Evolutionary conservation across 75 land plant genomes (phyloP).

Genomic region (Sequoia sempervirens): DNA sequence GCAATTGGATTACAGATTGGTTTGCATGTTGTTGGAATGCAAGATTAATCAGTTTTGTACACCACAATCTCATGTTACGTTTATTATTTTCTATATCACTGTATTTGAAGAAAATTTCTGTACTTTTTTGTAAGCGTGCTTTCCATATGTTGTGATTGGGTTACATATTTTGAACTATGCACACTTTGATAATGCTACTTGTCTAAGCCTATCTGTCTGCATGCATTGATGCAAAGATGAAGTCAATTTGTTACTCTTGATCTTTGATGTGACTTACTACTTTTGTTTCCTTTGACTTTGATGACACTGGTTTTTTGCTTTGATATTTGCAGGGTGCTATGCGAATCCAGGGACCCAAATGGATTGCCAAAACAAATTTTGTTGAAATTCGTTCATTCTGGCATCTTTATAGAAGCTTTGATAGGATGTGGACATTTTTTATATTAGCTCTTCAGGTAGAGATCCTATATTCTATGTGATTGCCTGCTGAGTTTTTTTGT

Average conservation of each 20-base stretch:
- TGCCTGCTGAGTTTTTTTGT: neutral
- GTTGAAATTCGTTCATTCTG: slow-evolving; percentile 92
- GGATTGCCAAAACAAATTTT: slow-evolving; percentile 85
- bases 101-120: neutral
- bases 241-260: neutral
- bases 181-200: neutral
- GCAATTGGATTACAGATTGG: neutral
- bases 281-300: neutral
- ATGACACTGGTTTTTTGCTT: neutral
- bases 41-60: neutral
- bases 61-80: neutral
- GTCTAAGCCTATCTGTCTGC: neutral
- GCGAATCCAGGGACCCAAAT: neutral
- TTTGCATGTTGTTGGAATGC: neutral
- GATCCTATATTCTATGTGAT: slow-evolving; percentile 2
- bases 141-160: neutral
- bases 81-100: neutral
- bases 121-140: neutral
- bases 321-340: neutral
- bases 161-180: neutral
- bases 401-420: slow-evolving; percentile 91
- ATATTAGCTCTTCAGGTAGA: slow-evolving; percentile 79
- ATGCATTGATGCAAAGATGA: neutral
- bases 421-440: slow-evolving; percentile 87
- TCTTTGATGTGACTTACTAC: neutral